These are phyloP conservation scores for Prunus mume DNA, from an alignment of 306 rosid genomes.

Conservation along the genomic window DNA sequence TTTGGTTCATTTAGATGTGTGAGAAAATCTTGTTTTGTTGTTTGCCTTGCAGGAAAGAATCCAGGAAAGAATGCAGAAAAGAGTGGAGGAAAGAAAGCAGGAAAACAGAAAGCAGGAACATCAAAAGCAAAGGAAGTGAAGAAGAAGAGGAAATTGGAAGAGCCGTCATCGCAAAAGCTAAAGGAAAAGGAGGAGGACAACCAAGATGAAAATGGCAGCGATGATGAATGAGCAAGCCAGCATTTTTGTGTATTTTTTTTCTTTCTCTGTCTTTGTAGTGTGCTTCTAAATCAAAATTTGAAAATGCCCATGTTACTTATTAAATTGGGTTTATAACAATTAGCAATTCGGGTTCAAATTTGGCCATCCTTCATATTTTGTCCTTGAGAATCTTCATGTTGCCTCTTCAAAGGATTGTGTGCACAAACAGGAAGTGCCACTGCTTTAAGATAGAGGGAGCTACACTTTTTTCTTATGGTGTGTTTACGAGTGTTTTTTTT, in stretches of 20 bases:
- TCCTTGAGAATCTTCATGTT: not conserved
- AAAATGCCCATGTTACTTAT: not conserved
- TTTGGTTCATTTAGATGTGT: not conserved
- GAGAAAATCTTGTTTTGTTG: constrained; percentile 9
- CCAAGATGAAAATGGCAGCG: not conserved
- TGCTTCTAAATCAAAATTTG: not conserved
- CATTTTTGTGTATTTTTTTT: not conserved
- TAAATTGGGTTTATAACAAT: not conserved
- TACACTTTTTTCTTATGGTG: no score
- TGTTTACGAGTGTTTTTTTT: no score
- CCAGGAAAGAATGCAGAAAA: not conserved
- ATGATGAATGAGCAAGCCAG: constrained; percentile 3
- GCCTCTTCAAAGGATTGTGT: no score
- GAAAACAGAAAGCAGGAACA: constrained; percentile 48
- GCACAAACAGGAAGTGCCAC: no score
- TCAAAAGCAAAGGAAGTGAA: constrained; percentile 11
- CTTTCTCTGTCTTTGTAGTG: not conserved
- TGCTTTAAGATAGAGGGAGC: no score
- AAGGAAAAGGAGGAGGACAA: not conserved
- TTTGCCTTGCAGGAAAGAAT: constrained; percentile 18
- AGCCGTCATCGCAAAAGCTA: not conserved
- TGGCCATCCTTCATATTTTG: not conserved
- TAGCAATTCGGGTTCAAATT: not conserved
- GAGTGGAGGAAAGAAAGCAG: constrained; percentile 47
- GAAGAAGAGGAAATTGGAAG: constrained; percentile 4